Evolutionary conservation across 2,329 filamentous ascomycete species (phyloP), one percentile per base, ranked within the genome.

Genomic region (Aspergillus ochraceoroseus): DNA sequence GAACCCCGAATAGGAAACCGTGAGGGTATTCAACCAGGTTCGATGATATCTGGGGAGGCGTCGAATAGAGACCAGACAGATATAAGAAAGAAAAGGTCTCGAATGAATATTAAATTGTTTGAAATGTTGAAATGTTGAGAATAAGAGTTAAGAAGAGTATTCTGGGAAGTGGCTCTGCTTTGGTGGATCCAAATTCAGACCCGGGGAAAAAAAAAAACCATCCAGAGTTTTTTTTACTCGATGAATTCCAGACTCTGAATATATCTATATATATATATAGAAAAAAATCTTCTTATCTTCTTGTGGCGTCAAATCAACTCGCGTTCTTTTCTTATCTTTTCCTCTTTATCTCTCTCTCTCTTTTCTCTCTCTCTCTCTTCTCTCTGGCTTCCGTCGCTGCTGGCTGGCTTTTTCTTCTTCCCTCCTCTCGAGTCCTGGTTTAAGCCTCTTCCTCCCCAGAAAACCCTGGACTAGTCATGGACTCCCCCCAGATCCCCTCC

Each of bases 401-500:
- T 32, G 33, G 32, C 18, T 27, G 18, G 19, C 43, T 31, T 27
- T 38, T 20, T 26, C 45, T 25, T 19, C 43, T 46, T 31, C 28
- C 35, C 32, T 32, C 32, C n/a, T 29, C 38, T 12, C 19, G 27
- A 30, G 41, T 13, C 26, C 42, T 46, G 25, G 27, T 27, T 20
- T 32, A 25, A 41, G 9, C 5, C 18, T 19, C 32, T 38, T 39
- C 38, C 20, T 36, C n/a, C 28, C 34, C 18, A n/a, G n/a, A n/a
- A n/a, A n/a, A n/a, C n/a, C n/a, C n/a, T n/a, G n/a, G n/a, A n/a
- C n/a, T n/a, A n/a, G 26, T 28, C 29, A 51, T 51, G 48, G 44
- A 51, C 12, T 23, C 55, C 40, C 27, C 41, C 23, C 48, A 46
- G 12, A 55, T 56, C 35, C 60, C 70, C 38, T 70, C 72, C 12